Conservation (phyloP, 2,329 filamentous ascomycete species). For the Aspergillus pseudotamarii region DNA sequence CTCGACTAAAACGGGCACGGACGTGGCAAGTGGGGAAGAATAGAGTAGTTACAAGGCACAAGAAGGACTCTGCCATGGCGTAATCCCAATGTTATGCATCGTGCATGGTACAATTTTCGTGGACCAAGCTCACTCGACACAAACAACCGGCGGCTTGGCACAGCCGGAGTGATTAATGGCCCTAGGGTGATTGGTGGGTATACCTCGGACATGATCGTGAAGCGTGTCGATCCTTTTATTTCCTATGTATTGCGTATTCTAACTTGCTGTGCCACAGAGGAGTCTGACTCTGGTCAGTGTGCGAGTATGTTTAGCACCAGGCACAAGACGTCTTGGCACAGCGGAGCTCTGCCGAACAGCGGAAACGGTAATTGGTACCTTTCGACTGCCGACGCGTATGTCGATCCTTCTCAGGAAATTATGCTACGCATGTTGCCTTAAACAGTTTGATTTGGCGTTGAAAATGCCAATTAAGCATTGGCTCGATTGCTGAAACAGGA, state of each 20-base stretch:
- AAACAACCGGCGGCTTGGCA: conserved; percentile 16
- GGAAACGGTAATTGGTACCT: background rate
- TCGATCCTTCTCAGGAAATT: background rate
- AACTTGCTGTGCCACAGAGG: conserved; percentile 1
- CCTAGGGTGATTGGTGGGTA: background rate
- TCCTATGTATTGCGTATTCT: conserved; percentile 1
- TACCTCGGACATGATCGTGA: background rate
- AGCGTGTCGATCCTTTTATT: background rate
- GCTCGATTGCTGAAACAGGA: too few relatives aligned
- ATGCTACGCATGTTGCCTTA: background rate
- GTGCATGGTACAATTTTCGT: background rate
- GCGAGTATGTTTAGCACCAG: background rate
- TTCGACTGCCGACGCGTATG: background rate
- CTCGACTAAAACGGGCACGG: background rate
- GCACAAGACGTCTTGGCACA: conserved; percentile 4
- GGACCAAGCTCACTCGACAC: conserved; percentile 10
- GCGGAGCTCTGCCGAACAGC: conserved; percentile 7
- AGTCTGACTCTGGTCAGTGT: background rate
- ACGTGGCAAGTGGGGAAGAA: background rate
- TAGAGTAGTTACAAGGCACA: background rate
- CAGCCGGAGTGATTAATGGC: background rate
- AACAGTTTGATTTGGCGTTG: background rate
- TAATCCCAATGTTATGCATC: conserved; percentile 1
- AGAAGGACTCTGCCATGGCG: conserved; percentile 6
- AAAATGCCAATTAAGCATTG: background rate